phyloP scores from a whole-genome alignment of 257 asterid genomes.

The Craterostigma plantagineum region DNA sequence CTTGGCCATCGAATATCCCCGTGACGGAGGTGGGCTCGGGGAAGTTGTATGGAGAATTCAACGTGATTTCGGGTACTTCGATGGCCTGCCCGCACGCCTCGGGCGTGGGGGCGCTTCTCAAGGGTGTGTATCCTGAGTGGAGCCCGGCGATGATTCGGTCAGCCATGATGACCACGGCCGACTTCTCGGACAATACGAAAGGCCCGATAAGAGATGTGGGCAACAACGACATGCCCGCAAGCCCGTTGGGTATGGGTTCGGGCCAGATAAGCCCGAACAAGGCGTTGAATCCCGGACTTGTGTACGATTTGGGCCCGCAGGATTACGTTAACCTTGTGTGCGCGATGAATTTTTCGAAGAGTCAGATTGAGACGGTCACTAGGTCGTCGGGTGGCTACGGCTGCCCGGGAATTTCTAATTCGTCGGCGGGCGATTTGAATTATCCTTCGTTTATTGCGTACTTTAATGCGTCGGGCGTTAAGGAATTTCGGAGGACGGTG shows the following conservation, averaged over 20 bases:
- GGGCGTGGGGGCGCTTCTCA: slow-evolving; percentile 50
- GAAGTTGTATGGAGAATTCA: slow-evolving; percentile 25
- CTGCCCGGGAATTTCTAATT: slow-evolving; percentile 17
- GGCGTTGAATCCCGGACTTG: slow-evolving; percentile 52
- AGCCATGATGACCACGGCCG: slow-evolving; percentile 59
- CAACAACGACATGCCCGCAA: slow-evolving; percentile 12
- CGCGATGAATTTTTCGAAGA: slow-evolving; percentile 25
- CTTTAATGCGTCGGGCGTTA: slow-evolving; percentile 11
- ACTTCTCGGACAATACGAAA: slow-evolving; percentile 20
- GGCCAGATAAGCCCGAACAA: slow-evolving; percentile 57
- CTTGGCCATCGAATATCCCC: slow-evolving; percentile 28
- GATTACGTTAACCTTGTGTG: slow-evolving; percentile 42
- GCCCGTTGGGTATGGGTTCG: slow-evolving; percentile 53
- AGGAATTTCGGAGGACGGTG: slow-evolving; percentile 36
- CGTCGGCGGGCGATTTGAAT: slow-evolving; percentile 42
- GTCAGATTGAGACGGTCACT: slow-evolving; percentile 25
- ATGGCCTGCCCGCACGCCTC: slow-evolving; percentile 73
- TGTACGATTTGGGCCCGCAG: slow-evolving; percentile 25
- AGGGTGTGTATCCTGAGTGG: slow-evolving; percentile 43
- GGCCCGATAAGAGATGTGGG: slow-evolving; percentile 32
- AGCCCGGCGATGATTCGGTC: slow-evolving; percentile 58
- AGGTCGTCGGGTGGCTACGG: slow-evolving; percentile 26
- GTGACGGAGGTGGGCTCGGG: slow-evolving; percentile 15
- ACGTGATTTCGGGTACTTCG: slow-evolving; percentile 55
- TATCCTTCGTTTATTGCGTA: slow-evolving; percentile 61